Evolutionary conservation across 441 rosid species (phyloP), one percentile per base, ranked within the genome.

Genomic region (Adansonia rubrostipa): DNA sequence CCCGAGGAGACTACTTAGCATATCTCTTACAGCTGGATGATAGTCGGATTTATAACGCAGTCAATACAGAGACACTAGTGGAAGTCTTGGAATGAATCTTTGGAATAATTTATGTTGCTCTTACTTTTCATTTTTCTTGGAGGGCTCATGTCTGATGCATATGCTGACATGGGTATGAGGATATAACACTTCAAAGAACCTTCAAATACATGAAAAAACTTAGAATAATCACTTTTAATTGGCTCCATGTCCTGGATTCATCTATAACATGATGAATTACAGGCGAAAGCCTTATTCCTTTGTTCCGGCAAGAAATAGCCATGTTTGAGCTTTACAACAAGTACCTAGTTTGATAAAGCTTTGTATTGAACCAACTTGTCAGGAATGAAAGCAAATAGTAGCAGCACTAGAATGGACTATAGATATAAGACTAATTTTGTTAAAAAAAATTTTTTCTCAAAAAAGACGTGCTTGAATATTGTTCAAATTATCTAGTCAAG

Each of bases 231-330:
- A 28, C 9, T 28, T 13, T 10, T 33, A 63, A 33, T 63, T 33
- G 45, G 3, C 15, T 68, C 47, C 56, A 68, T 45, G 56, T 68
- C 33, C 47, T 68, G 72, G 72, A 47, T 11, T 51, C 56, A 68
- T 19, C 36, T 45, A 68, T 45, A 22, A 19, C 5, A 20, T 47
- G 36, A 47, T 6, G 48, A 65, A 36, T 40, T 65, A 45, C 36
- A 20, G n/a, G 33, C 20, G 10, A 68, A 68, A 19, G 17, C 56
- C 36, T 7, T 65, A 40, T 40, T 36, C 13, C 13, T 45, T 20
- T 68, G 56, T 40, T 13, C 17, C 36, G 56, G 36, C 56, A 68
- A 68, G 33, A 67, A 42, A 17, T 68, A 68, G 53, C 54, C 56
- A 10, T 45, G 33, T 47, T 68, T 60, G 72, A 68, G 14, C 72